These are phyloP conservation scores for Paraphysoderma sedebokerense DNA, from an alignment of 371 early-diverging fungal species.

Conservation along the genomic window DNA sequence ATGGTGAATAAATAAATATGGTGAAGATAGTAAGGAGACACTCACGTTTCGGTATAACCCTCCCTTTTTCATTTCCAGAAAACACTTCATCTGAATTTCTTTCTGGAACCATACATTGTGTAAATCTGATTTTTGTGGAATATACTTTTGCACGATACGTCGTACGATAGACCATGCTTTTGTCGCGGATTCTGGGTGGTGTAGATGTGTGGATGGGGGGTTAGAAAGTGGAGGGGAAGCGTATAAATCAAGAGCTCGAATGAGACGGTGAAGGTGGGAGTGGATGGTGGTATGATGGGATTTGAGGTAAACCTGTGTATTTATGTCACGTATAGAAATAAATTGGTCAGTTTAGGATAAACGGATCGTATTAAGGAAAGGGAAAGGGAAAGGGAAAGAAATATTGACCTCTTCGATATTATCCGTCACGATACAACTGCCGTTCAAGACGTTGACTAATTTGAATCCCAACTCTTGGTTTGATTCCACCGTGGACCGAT, in stretches of 20 bases:
- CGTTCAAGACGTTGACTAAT: slow-evolving; percentile 27
- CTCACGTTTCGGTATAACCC: slow-evolving; percentile 47
- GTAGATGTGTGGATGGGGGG: too few species aligned
- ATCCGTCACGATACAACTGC: slow-evolving; percentile 32
- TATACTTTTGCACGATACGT: slow-evolving; percentile 18
- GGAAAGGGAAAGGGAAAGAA: neutral
- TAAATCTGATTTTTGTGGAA: slow-evolving; percentile 27
- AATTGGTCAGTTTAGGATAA: neutral
- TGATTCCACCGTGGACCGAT: slow-evolving; percentile 28
- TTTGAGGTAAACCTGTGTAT: slow-evolving; percentile 23
- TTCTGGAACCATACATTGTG: slow-evolving; percentile 23
- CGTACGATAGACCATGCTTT: slow-evolving; percentile 49
- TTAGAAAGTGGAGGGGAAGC: too few species aligned
- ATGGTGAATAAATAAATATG: neutral
- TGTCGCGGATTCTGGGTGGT: slow-evolving; percentile 5
- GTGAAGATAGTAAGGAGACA: too few species aligned
- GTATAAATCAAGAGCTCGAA: slow-evolving; percentile 39
- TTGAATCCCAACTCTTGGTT: slow-evolving; percentile 7
- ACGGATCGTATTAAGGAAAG: too few species aligned
- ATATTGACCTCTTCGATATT: slow-evolving; percentile 22
- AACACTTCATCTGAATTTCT: slow-evolving; percentile 34
- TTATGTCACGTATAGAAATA: neutral
- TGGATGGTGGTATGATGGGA: slow-evolving; percentile 53
- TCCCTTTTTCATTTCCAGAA: slow-evolving; percentile 49
- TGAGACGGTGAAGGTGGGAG: slow-evolving; percentile 43